Conservation (phyloP, 2,329 filamentous ascomycete genomes). For the Alternaria dauci region DNA sequence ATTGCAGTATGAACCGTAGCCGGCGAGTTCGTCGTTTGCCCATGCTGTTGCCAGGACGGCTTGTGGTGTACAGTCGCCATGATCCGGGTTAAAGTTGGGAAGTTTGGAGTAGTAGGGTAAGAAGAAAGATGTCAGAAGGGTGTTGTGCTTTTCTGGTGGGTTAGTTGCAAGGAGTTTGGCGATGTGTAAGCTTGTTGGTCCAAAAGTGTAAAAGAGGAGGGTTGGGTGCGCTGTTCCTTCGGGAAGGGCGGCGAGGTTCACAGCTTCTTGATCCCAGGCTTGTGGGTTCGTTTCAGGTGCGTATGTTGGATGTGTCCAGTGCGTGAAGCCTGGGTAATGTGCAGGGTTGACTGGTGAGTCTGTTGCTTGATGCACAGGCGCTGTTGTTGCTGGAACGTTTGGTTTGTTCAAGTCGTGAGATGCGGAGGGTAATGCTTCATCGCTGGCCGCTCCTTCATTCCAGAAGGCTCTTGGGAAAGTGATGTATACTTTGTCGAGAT, state of each 20-base stretch:
- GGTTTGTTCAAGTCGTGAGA: slow-evolving; percentile 32
- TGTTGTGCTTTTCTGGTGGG: slow-evolving; percentile 56
- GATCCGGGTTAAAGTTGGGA: slow-evolving; percentile 67
- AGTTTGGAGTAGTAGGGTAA: slow-evolving; percentile 79
- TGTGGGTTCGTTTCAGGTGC: slow-evolving; percentile 66
- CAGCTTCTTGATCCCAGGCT: slow-evolving; percentile 76
- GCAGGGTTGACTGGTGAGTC: slow-evolving; percentile 38
- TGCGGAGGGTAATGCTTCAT: slow-evolving; percentile 3
- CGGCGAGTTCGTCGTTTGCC: slow-evolving; percentile 80
- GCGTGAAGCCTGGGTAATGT: slow-evolving; percentile 71
- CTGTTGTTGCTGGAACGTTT: slow-evolving; percentile 51
- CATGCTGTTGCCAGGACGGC: slow-evolving; percentile 76
- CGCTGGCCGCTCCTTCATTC: slow-evolving; percentile 51
- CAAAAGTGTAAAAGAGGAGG: slow-evolving; percentile 82
- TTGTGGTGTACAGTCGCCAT: slow-evolving; percentile 68
- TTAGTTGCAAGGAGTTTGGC: slow-evolving; percentile 36
- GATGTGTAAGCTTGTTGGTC: slow-evolving; percentile 54
- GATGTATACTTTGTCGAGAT: slow-evolving; percentile 70
- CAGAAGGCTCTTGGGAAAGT: slow-evolving; percentile 81
- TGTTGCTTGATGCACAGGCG: slow-evolving; percentile 45
- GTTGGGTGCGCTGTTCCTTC: slow-evolving; percentile 72
- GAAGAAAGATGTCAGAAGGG: slow-evolving; percentile 72
- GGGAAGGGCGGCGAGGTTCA: slow-evolving; percentile 77
- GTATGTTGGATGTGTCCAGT: slow-evolving; percentile 78
- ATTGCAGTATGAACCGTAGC: slow-evolving; percentile 84